Evolutionary conservation across 2,329 filamentous ascomycete genomes (phyloP).

Genomic region (Sphaceloma murrayae): DNA sequence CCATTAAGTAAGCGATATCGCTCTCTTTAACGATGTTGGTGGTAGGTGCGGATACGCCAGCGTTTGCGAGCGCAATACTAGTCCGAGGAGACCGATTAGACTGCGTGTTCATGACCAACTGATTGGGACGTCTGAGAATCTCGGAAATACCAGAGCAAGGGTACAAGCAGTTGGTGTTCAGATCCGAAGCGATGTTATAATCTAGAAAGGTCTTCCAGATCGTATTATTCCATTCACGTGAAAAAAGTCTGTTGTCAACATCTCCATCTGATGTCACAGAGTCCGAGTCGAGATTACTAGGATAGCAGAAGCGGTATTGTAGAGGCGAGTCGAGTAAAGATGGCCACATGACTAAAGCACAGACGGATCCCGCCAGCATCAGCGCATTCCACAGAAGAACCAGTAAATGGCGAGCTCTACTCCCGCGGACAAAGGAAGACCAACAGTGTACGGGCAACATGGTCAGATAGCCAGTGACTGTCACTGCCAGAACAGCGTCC

Average conservation of each 20-base stretch:
- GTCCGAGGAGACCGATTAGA: constrained; percentile 3
- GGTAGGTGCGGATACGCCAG: neutral
- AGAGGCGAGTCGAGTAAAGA: constrained; percentile 7
- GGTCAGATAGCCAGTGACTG: constrained; percentile 6
- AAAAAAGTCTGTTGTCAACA: neutral
- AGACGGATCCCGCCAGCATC: constrained; percentile 3
- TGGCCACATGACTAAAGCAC: constrained; percentile 3
- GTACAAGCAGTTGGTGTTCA: constrained; percentile 8
- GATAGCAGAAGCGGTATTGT: constrained; percentile 13
- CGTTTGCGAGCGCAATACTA: neutral
- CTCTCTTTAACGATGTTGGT: neutral
- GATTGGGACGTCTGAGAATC: neutral
- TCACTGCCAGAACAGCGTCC: constrained; percentile 6
- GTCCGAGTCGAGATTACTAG: neutral
- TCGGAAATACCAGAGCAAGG: constrained; percentile 1
- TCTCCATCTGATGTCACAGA: constrained; percentile 9
- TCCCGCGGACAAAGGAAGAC: constrained; percentile 5
- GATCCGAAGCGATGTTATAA: neutral
- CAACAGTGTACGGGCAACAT: constrained; percentile 9
- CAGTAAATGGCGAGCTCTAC: neutral
- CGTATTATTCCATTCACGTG: neutral
- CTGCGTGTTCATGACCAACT: neutral
- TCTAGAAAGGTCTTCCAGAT: constrained; percentile 3
- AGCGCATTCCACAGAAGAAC: constrained; percentile 4
- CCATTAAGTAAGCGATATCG: constrained; percentile 2